These are phyloP conservation scores for Diplosphaera chodatii DNA, from an alignment of 139 green algal genomes.

Conservation along the genomic window DNA sequence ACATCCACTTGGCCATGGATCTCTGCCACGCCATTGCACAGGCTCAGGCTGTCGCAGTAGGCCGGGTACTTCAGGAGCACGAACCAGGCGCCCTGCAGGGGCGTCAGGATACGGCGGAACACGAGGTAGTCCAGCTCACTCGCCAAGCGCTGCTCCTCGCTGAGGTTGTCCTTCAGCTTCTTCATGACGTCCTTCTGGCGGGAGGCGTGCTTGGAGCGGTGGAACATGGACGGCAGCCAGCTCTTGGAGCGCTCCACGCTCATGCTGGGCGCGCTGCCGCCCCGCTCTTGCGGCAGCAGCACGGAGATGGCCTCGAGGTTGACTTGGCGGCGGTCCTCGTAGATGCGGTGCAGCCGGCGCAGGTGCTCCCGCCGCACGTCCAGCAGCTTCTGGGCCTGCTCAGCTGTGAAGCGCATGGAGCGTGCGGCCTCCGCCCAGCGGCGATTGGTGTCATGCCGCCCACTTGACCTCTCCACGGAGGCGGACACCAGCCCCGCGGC, in stretches of 20 bases:
- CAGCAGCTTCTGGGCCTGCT: background rate
- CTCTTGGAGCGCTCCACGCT: background rate
- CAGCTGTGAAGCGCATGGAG: background rate
- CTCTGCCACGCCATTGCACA: background rate
- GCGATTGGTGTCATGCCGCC: background rate
- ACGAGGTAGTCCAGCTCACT: slow-evolving; percentile 11
- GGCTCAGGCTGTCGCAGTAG: background rate
- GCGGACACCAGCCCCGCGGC: background rate
- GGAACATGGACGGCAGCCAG: slow-evolving; percentile 2
- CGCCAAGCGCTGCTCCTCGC: slow-evolving; percentile 4
- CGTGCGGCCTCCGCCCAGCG: background rate
- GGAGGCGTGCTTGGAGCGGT: background rate
- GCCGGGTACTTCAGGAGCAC: background rate
- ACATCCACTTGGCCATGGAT: background rate
- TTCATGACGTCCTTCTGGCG: background rate
- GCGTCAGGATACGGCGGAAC: slow-evolving; percentile 7
- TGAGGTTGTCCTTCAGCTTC: slow-evolving; percentile 3
- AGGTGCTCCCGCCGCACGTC: background rate
- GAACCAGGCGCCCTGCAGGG: slow-evolving; percentile 1
- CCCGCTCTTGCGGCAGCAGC: slow-evolving; percentile 1
- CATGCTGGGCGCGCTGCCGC: background rate
- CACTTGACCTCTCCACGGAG: background rate
- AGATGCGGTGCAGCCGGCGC: background rate
- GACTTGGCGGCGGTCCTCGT: background rate
- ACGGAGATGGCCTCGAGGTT: slow-evolving; percentile 1